These are phyloP conservation scores for Lachnellula arida DNA, from an alignment of 2,329 filamentous ascomycete genomes.

Conservation along the genomic window DNA sequence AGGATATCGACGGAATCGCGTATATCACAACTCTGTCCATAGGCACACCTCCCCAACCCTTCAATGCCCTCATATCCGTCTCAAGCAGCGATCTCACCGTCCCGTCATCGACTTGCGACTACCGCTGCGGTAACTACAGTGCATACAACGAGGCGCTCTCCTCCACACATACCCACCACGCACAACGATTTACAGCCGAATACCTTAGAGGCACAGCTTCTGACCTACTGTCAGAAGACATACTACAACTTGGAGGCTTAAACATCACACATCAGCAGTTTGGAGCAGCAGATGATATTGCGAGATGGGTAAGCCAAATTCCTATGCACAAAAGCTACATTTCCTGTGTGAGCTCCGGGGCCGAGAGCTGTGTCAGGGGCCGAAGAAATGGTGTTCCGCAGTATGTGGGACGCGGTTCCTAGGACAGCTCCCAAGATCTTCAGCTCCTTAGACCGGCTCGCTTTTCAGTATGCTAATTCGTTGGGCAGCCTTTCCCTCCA, in stretches of 20 bases:
- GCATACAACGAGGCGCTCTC: slow-evolving; percentile 1
- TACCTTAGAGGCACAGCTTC: neutral
- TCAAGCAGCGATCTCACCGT: slow-evolving; percentile 2
- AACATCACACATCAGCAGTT: slow-evolving; percentile 4
- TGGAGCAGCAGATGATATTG: neutral
- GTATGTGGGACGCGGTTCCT: too few relatives aligned
- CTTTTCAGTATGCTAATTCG: too few relatives aligned
- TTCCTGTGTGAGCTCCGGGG: too few relatives aligned
- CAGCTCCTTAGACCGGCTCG: too few relatives aligned
- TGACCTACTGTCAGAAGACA: neutral
- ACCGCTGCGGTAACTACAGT: neutral
- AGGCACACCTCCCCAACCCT: slow-evolving; percentile 10
- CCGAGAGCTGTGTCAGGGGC: too few relatives aligned
- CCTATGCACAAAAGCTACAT: too few relatives aligned
- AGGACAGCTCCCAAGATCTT: too few relatives aligned
- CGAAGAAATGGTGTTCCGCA: too few relatives aligned
- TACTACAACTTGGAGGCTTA: neutral
- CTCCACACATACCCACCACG: neutral
- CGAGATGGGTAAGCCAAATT: too few relatives aligned
- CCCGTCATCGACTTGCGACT: slow-evolving; percentile 4
- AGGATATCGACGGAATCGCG: slow-evolving; percentile 8
- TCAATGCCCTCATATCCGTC: slow-evolving; percentile 3
- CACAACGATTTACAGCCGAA: neutral
- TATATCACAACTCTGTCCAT: slow-evolving; percentile 8
- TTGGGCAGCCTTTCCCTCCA: neutral